phyloP scores from a whole-genome alignment of 306 rosid species.

The Arachis hypogaea region DNA sequence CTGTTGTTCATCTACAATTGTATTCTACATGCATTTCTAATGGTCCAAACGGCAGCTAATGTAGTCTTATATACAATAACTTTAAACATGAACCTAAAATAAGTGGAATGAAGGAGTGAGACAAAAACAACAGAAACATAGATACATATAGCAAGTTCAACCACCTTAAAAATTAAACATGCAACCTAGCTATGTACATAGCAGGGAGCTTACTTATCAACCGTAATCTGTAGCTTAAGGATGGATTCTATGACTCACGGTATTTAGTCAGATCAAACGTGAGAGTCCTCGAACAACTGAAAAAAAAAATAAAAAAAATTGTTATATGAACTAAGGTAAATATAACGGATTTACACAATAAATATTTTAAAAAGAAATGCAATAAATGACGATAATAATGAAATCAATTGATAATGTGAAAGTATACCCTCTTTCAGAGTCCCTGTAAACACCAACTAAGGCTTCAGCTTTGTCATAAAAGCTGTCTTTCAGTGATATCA shows the following conservation, averaged over 20 bases:
- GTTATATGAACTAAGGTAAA: constrained; percentile 11
- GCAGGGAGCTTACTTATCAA: constrained; percentile 29
- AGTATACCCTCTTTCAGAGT: constrained; percentile 75
- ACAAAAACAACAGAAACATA: background rate
- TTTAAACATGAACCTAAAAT: constrained; percentile 6
- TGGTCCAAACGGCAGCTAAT: constrained; percentile 6
- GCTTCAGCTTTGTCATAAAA: constrained; percentile 95
- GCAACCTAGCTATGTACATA: constrained; percentile 43
- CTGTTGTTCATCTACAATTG: constrained; percentile 26
- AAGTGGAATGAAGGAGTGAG: background rate
- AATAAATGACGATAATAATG: background rate
- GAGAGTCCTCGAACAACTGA: constrained; percentile 93
- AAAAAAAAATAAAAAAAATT: constrained; percentile 31
- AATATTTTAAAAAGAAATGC: constrained; percentile 4
- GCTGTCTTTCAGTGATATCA: constrained; percentile 89
- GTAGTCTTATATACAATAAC: constrained; percentile 52
- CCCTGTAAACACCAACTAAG: constrained; percentile 87
- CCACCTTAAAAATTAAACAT: constrained; percentile 6
- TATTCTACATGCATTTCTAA: constrained; percentile 23
- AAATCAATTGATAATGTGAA: background rate
- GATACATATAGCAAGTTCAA: background rate
- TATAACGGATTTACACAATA: constrained; percentile 18
- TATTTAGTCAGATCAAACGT: constrained; percentile 87
- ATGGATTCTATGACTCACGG: constrained; percentile 63
- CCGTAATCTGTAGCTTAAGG: constrained; percentile 2